These are phyloP conservation scores for Echeveria elegans DNA, from an alignment of 164 flowering plant species.

Conservation along the genomic window DNA sequence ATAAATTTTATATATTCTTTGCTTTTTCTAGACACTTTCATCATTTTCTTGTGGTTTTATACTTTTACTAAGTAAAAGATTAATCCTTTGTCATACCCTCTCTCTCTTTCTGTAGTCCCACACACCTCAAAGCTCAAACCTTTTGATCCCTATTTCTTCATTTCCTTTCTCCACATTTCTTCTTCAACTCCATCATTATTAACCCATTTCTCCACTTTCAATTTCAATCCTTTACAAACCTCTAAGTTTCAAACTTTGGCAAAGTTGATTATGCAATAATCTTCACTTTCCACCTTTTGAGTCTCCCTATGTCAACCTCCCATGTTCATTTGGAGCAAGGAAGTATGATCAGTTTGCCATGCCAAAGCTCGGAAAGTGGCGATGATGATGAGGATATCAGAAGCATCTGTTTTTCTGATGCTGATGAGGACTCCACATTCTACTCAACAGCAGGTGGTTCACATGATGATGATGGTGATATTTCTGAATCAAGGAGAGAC, in stretches of 20 bases:
- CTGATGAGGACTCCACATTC: slow-evolving; percentile 49
- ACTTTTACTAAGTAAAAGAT: too few relatives aligned
- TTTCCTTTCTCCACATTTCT: not conserved
- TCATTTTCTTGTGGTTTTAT: too few relatives aligned
- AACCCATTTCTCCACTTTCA: too few relatives aligned
- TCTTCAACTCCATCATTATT: not conserved
- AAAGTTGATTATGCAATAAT: not conserved
- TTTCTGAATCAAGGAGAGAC: slow-evolving; percentile 19
- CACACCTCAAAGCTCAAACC: not conserved
- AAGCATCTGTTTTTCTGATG: slow-evolving; percentile 43
- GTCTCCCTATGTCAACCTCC: slow-evolving; percentile 19
- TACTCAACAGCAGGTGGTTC: slow-evolving; percentile 53
- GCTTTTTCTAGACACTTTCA: too few relatives aligned
- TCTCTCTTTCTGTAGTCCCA: not conserved
- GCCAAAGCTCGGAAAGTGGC: slow-evolving; percentile 17
- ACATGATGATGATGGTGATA: slow-evolving; percentile 29
- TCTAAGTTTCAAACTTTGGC: not conserved
- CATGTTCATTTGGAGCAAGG: slow-evolving; percentile 41
- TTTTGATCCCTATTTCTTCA: not conserved
- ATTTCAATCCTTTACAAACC: not conserved
- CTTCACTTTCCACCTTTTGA: slow-evolving; percentile 6
- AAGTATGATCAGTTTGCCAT: not conserved
- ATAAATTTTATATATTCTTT: too few relatives aligned
- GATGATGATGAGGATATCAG: slow-evolving; percentile 9
- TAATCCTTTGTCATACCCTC: too few relatives aligned